phyloP scores from a whole-genome alignment of 805 yeast genomes.

The Starmerella asiatica region DNA sequence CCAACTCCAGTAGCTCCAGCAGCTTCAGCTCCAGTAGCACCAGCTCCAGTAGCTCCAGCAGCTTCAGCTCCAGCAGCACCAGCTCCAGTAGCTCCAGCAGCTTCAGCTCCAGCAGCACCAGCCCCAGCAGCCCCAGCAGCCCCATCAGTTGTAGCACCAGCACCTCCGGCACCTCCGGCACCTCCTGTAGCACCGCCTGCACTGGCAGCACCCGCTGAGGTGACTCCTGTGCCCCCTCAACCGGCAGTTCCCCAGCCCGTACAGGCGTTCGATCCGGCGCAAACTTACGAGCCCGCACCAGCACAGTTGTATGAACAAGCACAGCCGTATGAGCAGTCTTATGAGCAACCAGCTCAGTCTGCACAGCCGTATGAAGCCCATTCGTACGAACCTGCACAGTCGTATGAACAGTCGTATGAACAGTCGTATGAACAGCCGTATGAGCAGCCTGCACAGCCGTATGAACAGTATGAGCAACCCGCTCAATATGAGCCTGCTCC shows the following conservation, averaged over 20 bases:
- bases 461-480: background rate
- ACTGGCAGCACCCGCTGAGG: no score
- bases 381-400: no score
- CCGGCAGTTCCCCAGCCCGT: constrained; percentile 18
- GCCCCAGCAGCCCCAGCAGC: no score
- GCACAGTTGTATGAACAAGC: background rate
- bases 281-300: background rate
- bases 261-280: constrained; percentile 1
- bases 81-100: no score
- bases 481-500: no score
- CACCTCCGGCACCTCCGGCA: constrained; percentile 21
- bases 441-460: background rate
- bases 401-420: background rate
- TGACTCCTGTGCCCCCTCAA: constrained; percentile 26
- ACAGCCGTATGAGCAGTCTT: background rate
- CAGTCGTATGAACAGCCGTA: background rate
- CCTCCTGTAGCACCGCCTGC: constrained; percentile 26
- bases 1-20: no score
- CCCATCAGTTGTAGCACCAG: no score
- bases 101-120: no score
- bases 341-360: no score
- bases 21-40: no score
- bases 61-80: no score
- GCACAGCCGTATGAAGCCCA: background rate
- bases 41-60: no score